phyloP scores from a whole-genome alignment of 306 rosid species.

The Acacia acuminata region DNA sequence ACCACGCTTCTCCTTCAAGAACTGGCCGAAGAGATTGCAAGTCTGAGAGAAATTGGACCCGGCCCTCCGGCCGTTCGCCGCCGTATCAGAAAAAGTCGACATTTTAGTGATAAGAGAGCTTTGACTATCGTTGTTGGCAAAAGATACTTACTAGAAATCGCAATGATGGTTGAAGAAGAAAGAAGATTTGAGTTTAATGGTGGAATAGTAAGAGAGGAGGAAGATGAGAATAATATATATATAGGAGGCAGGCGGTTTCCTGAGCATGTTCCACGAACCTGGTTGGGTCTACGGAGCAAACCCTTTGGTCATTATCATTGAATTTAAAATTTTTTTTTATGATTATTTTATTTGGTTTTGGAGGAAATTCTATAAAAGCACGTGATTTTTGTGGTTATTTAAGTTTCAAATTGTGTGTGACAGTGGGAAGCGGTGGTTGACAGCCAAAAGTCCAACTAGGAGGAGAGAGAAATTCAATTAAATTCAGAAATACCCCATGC shows the following conservation, averaged over 20 bases:
- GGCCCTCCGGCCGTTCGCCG: neutral
- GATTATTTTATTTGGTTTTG: neutral
- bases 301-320: conserved; percentile 8
- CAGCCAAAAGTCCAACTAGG: neutral
- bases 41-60: conserved; percentile 57
- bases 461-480: neutral
- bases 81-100: conserved; percentile 2
- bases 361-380: neutral
- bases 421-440: neutral
- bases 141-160: neutral
- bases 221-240: neutral
- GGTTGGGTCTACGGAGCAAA: neutral
- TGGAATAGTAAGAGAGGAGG: neutral
- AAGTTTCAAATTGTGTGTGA: conserved; percentile 1
- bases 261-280: neutral
- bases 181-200: neutral
- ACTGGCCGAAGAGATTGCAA: conserved; percentile 60
- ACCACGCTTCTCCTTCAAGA: conserved; percentile 60
- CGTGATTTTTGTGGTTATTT: neutral
- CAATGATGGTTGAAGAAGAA: neutral
- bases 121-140: neutral
- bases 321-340: neutral
- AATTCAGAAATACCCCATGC: too few species aligned
- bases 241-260: neutral
- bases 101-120: neutral